A percentile compares a stretch with the other conserved stretches of the same genome.
Conservation (phyloP, 1,139 yeast species). For the Geotrichum fermentans region DNA sequence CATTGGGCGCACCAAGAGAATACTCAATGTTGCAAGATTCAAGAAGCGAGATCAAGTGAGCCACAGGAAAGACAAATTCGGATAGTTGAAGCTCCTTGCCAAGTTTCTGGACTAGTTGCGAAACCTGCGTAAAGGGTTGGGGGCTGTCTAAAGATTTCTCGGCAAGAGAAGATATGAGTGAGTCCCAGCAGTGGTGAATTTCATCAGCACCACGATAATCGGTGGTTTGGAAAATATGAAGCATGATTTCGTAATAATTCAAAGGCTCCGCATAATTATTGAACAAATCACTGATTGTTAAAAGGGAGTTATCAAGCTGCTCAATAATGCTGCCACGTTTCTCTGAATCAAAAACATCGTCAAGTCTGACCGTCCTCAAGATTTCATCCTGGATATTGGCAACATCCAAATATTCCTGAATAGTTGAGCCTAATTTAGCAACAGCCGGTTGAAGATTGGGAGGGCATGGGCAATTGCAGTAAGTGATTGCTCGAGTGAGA, state of each 20-base stretch:
- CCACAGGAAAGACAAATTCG: constrained; percentile 79
- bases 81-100: constrained; percentile 50
- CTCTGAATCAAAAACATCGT: constrained; percentile 51
- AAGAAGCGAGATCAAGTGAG: constrained; percentile 58
- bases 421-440: constrained; percentile 59
- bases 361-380: constrained; percentile 54
- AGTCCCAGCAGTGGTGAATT: constrained; percentile 39
- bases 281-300: constrained; percentile 72
- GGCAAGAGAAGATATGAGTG: constrained; percentile 31
- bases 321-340: constrained; percentile 45
- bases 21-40: constrained; percentile 37
- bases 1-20: constrained; percentile 44
- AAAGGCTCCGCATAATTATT: constrained; percentile 87
- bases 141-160: constrained; percentile 33
- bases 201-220: constrained; percentile 47
- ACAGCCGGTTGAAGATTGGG: constrained; percentile 60
- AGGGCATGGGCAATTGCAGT: constrained; percentile 80
- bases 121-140: constrained; percentile 35
- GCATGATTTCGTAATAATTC: constrained; percentile 78
- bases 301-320: constrained; percentile 58
- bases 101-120: constrained; percentile 42
- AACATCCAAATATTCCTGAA: constrained; percentile 79
- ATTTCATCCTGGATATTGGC: constrained; percentile 86
- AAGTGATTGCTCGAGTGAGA: constrained; percentile 87
- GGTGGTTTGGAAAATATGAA: constrained; percentile 72